Percentiles rank a stretch among this genome's conserved stretches.
Conservation (phyloP, 2,329 filamentous ascomycete genomes). For the Drechslerella coelobrocha region DNA sequence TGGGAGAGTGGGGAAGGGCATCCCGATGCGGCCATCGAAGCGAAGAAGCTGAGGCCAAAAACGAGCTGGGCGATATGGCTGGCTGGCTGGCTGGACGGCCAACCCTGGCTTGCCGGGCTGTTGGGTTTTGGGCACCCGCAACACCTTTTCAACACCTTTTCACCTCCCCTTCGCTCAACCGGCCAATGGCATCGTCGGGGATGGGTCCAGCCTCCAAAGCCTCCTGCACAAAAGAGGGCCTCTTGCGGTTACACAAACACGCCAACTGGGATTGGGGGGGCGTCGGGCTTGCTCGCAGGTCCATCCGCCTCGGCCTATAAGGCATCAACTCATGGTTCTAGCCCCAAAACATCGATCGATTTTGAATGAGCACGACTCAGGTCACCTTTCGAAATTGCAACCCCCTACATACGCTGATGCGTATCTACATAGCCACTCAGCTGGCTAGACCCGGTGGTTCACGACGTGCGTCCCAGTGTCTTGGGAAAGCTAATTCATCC, state of each 20-base stretch:
- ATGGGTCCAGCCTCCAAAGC: slow-evolving; percentile 25
- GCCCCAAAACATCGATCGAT: background rate
- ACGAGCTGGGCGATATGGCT: background rate
- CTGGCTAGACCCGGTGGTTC: background rate
- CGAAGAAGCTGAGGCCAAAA: background rate
- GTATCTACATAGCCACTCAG: background rate
- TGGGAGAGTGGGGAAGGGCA: background rate
- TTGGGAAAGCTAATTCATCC: background rate
- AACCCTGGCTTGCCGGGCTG: slow-evolving; percentile 34
- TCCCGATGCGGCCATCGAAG: slow-evolving; percentile 48
- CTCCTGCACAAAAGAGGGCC: background rate
- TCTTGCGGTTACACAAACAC: slow-evolving; percentile 40
- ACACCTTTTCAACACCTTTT: slow-evolving; percentile 10
- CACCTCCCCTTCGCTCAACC: slow-evolving; percentile 2
- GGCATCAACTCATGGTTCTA: too few relatives aligned
- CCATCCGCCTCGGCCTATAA: background rate
- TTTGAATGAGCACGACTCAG: background rate
- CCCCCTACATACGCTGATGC: too few relatives aligned
- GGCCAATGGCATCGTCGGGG: slow-evolving; percentile 24
- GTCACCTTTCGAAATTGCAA: background rate
- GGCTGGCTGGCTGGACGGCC: background rate
- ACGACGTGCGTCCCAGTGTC: too few relatives aligned
- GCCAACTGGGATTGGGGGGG: background rate
- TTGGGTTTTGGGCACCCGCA: slow-evolving; percentile 32
- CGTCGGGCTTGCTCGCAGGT: background rate